Evolutionary conservation across 2,329 filamentous ascomycete species (phyloP).

Genomic region (Aotearoamyces nothofagi): DNA sequence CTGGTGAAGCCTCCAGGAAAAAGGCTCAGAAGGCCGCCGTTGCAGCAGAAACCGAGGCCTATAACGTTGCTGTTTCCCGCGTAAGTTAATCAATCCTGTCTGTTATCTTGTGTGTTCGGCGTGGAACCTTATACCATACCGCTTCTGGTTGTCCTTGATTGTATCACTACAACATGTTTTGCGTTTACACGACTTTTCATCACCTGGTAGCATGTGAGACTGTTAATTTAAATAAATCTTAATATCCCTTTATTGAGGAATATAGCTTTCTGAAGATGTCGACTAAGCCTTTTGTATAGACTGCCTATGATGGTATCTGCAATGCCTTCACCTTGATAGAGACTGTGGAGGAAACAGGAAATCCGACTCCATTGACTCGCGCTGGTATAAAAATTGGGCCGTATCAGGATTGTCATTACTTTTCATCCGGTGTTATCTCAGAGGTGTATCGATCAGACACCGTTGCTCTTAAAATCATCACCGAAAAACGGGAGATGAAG

Average conservation of each 20-base stretch:
- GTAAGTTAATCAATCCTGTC: slow-evolving; percentile 28
- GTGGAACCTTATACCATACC: background rate
- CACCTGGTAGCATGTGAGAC: too few species aligned
- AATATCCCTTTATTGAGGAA: too few species aligned
- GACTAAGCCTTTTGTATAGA: too few species aligned
- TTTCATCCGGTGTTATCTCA: slow-evolving; percentile 63
- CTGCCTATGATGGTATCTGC: too few species aligned
- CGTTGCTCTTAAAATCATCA: slow-evolving; percentile 76
- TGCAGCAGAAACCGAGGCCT: slow-evolving; percentile 48
- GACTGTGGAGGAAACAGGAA: too few species aligned
- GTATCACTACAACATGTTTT: too few species aligned
- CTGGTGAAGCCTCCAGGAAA: slow-evolving; percentile 23
- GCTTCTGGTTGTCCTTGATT: too few species aligned
- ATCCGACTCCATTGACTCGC: slow-evolving; percentile 24
- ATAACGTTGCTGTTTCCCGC: slow-evolving; percentile 37
- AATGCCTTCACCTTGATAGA: too few species aligned
- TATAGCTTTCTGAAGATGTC: too few species aligned
- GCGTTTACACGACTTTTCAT: too few species aligned
- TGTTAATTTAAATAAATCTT: too few species aligned
- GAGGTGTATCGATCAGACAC: slow-evolving; percentile 54
- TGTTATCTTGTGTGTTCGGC: background rate
- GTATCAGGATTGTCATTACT: slow-evolving; percentile 35
- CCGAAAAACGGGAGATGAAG: slow-evolving; percentile 52
- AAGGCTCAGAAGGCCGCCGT: slow-evolving; percentile 39
- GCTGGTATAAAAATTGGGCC: slow-evolving; percentile 33